Percentiles rank a stretch among this genome's conserved stretches.
Evolutionary conservation across 345 rosid genomes (phyloP).

Genomic region (Populus euphratica): DNA sequence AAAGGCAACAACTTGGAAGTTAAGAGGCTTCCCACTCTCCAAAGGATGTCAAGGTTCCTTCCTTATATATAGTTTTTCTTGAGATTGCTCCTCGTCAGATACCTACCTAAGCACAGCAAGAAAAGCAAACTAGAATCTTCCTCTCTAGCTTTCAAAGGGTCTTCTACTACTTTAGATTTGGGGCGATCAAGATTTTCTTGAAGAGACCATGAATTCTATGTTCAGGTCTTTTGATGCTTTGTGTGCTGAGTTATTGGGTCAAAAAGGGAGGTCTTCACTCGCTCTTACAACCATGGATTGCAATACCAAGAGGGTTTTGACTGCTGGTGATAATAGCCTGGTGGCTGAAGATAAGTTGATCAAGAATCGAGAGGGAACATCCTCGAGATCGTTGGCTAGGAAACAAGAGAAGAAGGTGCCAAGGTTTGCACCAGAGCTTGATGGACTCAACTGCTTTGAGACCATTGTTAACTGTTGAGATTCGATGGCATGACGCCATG

Average conservation of each 20-base stretch:
- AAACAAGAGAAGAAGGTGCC: slow-evolving; percentile 25
- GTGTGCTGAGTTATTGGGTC: slow-evolving; percentile 55
- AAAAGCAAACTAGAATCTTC: background rate
- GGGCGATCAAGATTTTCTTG: background rate
- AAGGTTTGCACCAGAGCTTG: slow-evolving; percentile 57
- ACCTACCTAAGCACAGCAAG: too few species aligned
- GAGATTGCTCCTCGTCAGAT: background rate
- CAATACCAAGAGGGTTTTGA: background rate
- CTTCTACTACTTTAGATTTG: background rate
- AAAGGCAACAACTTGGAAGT: slow-evolving; percentile 1
- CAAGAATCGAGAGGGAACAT: background rate
- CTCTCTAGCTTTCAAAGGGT: background rate
- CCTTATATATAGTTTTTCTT: background rate
- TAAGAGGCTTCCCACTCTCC: background rate
- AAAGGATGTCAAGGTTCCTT: too few species aligned
- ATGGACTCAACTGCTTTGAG: slow-evolving; percentile 71
- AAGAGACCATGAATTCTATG: slow-evolving; percentile 58
- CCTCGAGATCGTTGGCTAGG: background rate
- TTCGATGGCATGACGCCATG: too few species aligned
- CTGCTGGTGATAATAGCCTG: background rate
- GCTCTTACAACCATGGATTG: background rate
- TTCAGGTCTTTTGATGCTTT: slow-evolving; percentile 68
- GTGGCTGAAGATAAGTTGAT: background rate
- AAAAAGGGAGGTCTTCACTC: slow-evolving; percentile 25
- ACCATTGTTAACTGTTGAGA: slow-evolving; percentile 38